Conservation (phyloP, 305 asterid species). For the Solanum aculeatissimum region DNA sequence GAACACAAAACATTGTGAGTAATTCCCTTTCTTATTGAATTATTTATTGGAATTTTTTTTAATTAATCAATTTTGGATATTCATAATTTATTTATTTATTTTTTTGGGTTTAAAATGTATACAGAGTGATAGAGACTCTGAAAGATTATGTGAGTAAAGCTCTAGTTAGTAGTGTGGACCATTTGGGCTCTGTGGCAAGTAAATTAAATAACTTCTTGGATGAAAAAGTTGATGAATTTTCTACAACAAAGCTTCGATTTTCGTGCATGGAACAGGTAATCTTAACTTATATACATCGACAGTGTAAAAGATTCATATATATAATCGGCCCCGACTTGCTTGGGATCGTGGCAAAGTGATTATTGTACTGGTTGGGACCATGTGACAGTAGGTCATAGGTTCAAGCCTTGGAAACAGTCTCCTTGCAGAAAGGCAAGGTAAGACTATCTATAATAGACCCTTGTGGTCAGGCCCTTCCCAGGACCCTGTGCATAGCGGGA, state of each 20-base stretch:
- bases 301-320: neutral
- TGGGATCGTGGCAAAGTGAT: neutral
- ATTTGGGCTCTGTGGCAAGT: constrained; percentile 75
- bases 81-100: neutral
- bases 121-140: constrained; percentile 62
- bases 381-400: no score
- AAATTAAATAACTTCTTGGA: constrained; percentile 65
- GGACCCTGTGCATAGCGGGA: no score
- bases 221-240: constrained; percentile 46
- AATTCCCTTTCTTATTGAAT: neutral
- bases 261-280: constrained; percentile 68
- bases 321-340: neutral
- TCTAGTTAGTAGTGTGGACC: constrained; percentile 77
- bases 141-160: constrained; percentile 76
- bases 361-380: no score
- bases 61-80: neutral
- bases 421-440: no score
- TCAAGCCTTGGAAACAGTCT: no score
- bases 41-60: neutral
- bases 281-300: neutral
- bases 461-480: no score
- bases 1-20: constrained; percentile 64
- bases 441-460: no score
- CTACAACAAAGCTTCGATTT: constrained; percentile 34
- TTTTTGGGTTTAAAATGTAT: neutral